Percentiles rank a stretch among this genome's conserved stretches.
phyloP scores from a whole-genome alignment of 2,329 filamentous ascomycete genomes.

The Cladophialophora chaetospira region DNA sequence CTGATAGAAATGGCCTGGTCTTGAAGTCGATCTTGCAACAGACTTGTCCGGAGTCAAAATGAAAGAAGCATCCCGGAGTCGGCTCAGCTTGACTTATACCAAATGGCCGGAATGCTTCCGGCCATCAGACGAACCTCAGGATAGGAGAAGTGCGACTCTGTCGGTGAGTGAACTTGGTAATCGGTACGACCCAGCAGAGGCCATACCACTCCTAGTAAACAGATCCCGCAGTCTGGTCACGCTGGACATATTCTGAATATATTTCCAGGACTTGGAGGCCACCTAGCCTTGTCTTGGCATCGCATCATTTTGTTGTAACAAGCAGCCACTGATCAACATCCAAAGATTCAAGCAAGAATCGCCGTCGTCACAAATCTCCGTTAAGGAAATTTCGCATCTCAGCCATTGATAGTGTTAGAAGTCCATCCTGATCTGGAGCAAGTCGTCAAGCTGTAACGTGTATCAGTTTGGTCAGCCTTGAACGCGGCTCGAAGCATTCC shows the following conservation, averaged over 20 bases:
- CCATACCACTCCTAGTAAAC: background rate
- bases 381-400: no score
- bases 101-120: constrained; percentile 32
- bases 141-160: constrained; percentile 33
- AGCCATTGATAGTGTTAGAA: no score
- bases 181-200: background rate
- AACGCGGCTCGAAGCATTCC: background rate
- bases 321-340: background rate
- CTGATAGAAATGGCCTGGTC: no score
- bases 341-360: background rate
- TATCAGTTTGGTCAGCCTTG: no score
- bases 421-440: no score
- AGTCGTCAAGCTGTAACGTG: no score
- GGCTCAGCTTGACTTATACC: constrained; percentile 23
- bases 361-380: no score
- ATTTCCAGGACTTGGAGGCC: background rate
- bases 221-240: background rate
- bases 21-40: background rate
- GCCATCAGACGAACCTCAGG: constrained; percentile 21
- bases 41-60: background rate
- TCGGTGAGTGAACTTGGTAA: background rate
- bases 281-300: constrained; percentile 26
- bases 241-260: background rate
- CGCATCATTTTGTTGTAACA: background rate
- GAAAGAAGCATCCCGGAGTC: background rate